A percentile compares a stretch with the other conserved stretches of the same genome.
Conservation (phyloP, 768 basidiomycete genomes). For the Pleurotus salmoneostramineus region DNA sequence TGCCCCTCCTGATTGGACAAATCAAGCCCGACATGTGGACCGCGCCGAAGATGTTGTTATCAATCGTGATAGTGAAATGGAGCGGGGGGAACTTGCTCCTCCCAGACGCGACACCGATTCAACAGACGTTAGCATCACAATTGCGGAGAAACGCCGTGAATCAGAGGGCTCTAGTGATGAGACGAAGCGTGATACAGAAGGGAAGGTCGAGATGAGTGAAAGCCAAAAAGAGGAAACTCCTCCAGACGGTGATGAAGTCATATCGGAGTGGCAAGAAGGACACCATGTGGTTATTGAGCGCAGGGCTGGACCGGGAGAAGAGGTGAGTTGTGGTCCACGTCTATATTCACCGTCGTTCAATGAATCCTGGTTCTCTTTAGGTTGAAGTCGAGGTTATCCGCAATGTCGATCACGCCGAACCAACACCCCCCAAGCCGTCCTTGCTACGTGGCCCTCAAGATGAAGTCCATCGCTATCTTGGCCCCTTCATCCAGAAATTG, state of each 20-base stretch:
- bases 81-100: constrained; percentile 30
- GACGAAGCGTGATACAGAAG: constrained; percentile 12
- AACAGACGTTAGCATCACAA: constrained; percentile 8
- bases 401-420: constrained; percentile 21
- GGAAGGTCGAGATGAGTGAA: constrained; percentile 11
- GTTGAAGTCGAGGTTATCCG: constrained; percentile 62
- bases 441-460: constrained; percentile 18
- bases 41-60: constrained; percentile 73
- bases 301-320: constrained; percentile 53
- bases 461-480: constrained; percentile 22
- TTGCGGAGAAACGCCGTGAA: constrained; percentile 8
- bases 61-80: constrained; percentile 70
- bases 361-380: no score
- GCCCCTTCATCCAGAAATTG: constrained; percentile 23
- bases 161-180: constrained; percentile 9
- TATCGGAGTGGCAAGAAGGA: constrained; percentile 70
- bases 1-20: constrained; percentile 80
- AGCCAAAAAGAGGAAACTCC: constrained; percentile 28
- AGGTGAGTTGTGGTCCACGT: constrained; percentile 39
- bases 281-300: constrained; percentile 63
- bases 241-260: constrained; percentile 39
- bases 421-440: constrained; percentile 6
- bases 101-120: constrained; percentile 10
- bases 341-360: background rate
- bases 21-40: constrained; percentile 65